Conservation (phyloP, 2,329 filamentous ascomycete genomes). For the Phoma sp. region DNA sequence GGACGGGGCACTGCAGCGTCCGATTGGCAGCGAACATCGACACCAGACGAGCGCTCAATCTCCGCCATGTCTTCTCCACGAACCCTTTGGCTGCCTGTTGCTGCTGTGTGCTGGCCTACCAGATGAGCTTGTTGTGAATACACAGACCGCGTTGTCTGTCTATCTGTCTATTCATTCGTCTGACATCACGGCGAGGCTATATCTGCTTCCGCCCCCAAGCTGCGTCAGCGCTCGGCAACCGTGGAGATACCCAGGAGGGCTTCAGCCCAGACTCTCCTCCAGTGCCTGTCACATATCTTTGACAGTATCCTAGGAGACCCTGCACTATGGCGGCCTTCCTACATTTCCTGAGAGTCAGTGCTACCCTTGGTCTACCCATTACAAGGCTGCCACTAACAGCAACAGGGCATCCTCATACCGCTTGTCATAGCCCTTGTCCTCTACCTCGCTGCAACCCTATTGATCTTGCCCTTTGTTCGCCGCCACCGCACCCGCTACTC, state of each 20-base stretch:
- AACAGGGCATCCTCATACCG: slow-evolving; percentile 54
- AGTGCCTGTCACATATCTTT: slow-evolving; percentile 1
- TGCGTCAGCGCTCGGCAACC: slow-evolving; percentile 5
- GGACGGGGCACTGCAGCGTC: slow-evolving; percentile 5
- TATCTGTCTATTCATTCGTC: neutral
- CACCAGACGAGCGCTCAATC: neutral
- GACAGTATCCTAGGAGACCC: slow-evolving; percentile 8
- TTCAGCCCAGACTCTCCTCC: neutral
- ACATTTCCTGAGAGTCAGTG: slow-evolving; percentile 44
- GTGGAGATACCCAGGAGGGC: neutral
- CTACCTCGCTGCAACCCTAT: slow-evolving; percentile 50
- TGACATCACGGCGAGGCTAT: neutral
- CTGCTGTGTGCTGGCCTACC: neutral
- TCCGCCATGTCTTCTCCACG: neutral
- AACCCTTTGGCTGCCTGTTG: neutral
- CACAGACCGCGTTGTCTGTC: neutral
- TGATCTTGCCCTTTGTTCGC: slow-evolving; percentile 53
- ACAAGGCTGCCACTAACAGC: slow-evolving; percentile 14
- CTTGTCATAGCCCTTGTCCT: slow-evolving; percentile 51
- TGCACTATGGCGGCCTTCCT: slow-evolving; percentile 41
- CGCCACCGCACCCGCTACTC: slow-evolving; percentile 53
- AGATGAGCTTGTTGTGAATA: neutral
- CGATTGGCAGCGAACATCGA: slow-evolving; percentile 8
- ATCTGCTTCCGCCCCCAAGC: neutral
- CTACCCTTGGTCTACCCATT: neutral